Percentiles rank a stretch among this genome's conserved stretches.
These are phyloP conservation scores for Shiraia sp. DNA, from an alignment of 2,329 filamentous ascomycete genomes.

Conservation along the genomic window DNA sequence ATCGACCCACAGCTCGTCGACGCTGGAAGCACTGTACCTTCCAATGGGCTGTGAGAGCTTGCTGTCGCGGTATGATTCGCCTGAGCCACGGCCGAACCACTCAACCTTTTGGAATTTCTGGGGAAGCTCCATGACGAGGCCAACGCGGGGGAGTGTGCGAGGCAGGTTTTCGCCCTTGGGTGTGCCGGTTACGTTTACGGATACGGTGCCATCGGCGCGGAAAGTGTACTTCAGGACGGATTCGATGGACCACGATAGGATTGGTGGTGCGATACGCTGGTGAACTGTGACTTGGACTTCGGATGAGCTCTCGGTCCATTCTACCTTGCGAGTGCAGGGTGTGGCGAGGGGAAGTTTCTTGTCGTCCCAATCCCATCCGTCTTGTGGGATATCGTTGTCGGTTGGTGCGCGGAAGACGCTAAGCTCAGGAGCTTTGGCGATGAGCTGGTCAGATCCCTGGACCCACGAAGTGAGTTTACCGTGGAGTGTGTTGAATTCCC, in stretches of 20 bases:
- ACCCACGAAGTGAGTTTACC: slow-evolving; percentile 51
- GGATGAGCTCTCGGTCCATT: slow-evolving; percentile 39
- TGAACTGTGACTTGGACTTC: slow-evolving; percentile 47
- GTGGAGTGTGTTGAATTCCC: slow-evolving; percentile 57
- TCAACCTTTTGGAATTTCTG: slow-evolving; percentile 52
- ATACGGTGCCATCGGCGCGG: slow-evolving; percentile 49
- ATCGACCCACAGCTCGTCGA: slow-evolving; percentile 58
- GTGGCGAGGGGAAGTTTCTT: slow-evolving; percentile 33
- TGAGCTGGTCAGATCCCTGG: slow-evolving; percentile 35
- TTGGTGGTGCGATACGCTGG: slow-evolving; percentile 60
- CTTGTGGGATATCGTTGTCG: slow-evolving; percentile 63
- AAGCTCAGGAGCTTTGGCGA: slow-evolving; percentile 44
- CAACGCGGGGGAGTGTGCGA: slow-evolving; percentile 63
- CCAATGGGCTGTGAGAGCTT: slow-evolving; percentile 62
- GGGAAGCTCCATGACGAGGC: slow-evolving; percentile 60
- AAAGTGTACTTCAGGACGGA: slow-evolving; percentile 58
- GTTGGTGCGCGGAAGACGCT: slow-evolving; percentile 67
- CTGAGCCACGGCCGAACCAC: slow-evolving; percentile 68
- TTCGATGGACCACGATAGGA: slow-evolving; percentile 59
- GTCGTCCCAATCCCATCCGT: slow-evolving; percentile 61
- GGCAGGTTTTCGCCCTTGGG: slow-evolving; percentile 57
- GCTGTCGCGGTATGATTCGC: slow-evolving; percentile 69
- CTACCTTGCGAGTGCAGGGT: slow-evolving; percentile 30
- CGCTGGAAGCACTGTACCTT: slow-evolving; percentile 46
- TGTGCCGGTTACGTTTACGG: slow-evolving; percentile 51